phyloP scores from a whole-genome alignment of 2,329 filamentous ascomycete genomes.

The Clarireedia paspali region DNA sequence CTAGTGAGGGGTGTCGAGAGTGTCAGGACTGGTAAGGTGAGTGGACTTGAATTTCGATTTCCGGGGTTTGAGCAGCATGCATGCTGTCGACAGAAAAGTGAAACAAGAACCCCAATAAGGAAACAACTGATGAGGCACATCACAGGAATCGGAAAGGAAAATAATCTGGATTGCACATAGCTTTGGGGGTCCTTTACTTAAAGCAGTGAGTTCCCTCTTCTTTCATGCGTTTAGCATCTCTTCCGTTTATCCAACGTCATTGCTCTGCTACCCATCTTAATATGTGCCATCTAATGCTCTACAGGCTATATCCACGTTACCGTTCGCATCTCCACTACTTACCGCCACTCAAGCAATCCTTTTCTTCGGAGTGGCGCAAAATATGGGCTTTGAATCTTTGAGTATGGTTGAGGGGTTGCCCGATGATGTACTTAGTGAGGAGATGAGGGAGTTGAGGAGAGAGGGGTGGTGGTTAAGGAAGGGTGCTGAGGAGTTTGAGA shows the following conservation, averaged over 20 bases:
- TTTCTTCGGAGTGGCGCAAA: conserved; percentile 1
- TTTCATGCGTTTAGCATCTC: too few species aligned
- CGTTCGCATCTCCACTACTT: background rate
- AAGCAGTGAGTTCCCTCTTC: background rate
- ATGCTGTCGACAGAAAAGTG: background rate
- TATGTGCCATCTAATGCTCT: background rate
- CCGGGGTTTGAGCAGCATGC: background rate
- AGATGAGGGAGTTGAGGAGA: background rate
- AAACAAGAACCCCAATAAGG: background rate
- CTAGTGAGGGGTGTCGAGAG: background rate
- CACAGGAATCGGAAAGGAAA: background rate
- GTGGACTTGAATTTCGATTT: background rate
- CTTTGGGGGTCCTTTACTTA: conserved; percentile 3
- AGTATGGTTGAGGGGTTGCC: background rate
- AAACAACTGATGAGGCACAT: background rate
- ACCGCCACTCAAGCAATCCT: background rate
- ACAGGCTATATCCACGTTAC: background rate
- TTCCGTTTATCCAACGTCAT: background rate
- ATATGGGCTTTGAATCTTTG: conserved; percentile 1
- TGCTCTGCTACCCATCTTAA: background rate
- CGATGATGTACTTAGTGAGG: background rate
- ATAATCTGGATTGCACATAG: conserved; percentile 5
- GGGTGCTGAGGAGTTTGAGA: background rate
- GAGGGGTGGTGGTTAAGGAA: background rate
- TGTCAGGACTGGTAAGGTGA: background rate